Evolutionary conservation across 768 basidiomycete species (phyloP), one percentile per base, ranked within the genome.

Genomic region (Antrodiella citrinella): DNA sequence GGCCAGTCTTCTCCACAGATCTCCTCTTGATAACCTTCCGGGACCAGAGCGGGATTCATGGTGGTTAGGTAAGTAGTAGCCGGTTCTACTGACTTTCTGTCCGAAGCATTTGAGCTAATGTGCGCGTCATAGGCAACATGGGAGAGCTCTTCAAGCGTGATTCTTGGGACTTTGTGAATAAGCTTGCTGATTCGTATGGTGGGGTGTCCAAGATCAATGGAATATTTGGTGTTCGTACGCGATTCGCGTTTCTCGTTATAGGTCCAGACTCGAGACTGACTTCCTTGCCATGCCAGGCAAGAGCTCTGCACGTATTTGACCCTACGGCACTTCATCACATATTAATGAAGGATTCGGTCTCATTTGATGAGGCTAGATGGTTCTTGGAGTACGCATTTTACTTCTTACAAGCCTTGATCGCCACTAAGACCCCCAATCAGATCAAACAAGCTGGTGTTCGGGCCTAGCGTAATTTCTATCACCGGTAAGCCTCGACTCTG

Each of bases 311-410:
- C n/a, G 51, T 62, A 5, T 53, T 54, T 9, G 61, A 62, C 21
- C 59, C 61, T 7, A 50, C 53, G 11, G 61, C 61, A 1, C 41
- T 62, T 7, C 54, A 57, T 3, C 48, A 57, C 25, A 52, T 56
- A 15, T 24, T 57, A 2, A 56, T 56, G 21, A 59, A 57, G 41
- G 57, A 59, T 4, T 54, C 54, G 23, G 47, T 56, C 22, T 24
- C 5, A 3, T 35, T 35, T 35, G 30, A 48, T 35, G 47, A 12
- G 11, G 4, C 45, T 10, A 12, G 24, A 18, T 46, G 45, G 45
- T 11, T 46, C 24, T 4, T 46, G 4, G 45, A 18, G 45, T 46
- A 25, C 12, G 45, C 24, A n/a, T n/a, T n/a, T n/a, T n/a, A 12
- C 11, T 11, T 39, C 43, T 19, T 11, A 10, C 11, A 15, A 12